These are phyloP conservation scores for Aureobasidium sp. DNA, from an alignment of 2,329 filamentous ascomycete species.

Conservation along the genomic window DNA sequence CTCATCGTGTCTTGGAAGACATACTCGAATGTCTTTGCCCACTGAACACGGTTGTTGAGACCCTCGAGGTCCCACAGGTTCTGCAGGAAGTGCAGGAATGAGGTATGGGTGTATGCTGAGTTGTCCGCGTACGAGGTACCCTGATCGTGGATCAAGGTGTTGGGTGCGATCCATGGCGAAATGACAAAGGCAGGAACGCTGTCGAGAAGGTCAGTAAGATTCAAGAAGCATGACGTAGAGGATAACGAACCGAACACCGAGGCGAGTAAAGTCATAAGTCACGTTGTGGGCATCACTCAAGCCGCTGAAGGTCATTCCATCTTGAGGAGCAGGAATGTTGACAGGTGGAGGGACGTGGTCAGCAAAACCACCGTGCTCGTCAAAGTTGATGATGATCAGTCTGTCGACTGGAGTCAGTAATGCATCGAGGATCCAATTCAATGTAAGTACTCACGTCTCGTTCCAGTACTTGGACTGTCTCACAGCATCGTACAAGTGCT, in stretches of 20 bases:
- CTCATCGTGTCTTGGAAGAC: slow-evolving; percentile 29
- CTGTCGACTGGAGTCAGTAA: neutral
- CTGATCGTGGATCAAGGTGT: slow-evolving; percentile 33
- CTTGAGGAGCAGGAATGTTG: slow-evolving; percentile 29
- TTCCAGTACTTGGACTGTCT: slow-evolving; percentile 35
- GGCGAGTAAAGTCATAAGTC: slow-evolving; percentile 33
- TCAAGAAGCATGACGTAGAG: neutral
- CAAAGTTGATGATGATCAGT: slow-evolving; percentile 35
- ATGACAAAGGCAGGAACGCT: slow-evolving; percentile 32
- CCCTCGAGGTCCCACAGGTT: slow-evolving; percentile 35
- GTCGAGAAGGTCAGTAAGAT: neutral
- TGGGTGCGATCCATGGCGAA: slow-evolving; percentile 26
- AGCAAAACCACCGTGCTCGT: slow-evolving; percentile 36
- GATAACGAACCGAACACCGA: slow-evolving; percentile 27
- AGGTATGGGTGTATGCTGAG: slow-evolving; percentile 35
- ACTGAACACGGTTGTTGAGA: slow-evolving; percentile 36
- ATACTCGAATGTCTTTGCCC: slow-evolving; percentile 36
- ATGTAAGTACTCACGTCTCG: slow-evolving; percentile 20
- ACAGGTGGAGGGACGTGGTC: slow-evolving; percentile 34
- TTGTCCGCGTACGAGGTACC: slow-evolving; percentile 32
- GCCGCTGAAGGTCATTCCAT: slow-evolving; percentile 29
- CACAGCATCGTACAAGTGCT: slow-evolving; percentile 38
- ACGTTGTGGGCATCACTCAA: slow-evolving; percentile 28
- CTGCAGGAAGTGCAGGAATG: slow-evolving; percentile 35
- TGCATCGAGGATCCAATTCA: too few species aligned